Conservation (phyloP, 208 protist genomes). For the Acanthamoeba sp. region DNA sequence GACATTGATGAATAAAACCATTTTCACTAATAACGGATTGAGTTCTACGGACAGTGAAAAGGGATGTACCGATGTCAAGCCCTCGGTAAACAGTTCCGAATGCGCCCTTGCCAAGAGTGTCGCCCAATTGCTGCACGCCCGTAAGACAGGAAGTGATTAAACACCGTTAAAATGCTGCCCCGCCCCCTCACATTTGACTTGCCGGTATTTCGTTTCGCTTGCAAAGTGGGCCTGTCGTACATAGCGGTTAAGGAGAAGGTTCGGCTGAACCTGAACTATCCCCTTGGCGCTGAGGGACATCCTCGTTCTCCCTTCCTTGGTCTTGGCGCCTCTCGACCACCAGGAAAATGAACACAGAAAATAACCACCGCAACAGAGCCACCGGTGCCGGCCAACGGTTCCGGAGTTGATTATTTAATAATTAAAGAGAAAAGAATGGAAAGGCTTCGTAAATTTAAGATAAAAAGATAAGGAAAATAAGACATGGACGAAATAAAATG, state of each 20-base stretch:
- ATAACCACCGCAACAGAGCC: background rate
- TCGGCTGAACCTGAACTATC: constrained; percentile 12
- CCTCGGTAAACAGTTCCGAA: constrained; percentile 48
- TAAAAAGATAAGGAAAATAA: background rate
- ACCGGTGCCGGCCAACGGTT: too few relatives aligned
- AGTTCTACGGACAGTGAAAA: too few relatives aligned
- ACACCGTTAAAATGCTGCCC: background rate
- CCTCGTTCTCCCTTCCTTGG: too few relatives aligned
- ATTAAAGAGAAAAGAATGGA: background rate
- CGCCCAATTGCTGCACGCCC: constrained; percentile 69
- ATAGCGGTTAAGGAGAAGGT: constrained; percentile 21
- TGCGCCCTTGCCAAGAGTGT: constrained; percentile 55
- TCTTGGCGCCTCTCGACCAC: background rate
- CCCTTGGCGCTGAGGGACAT: constrained; percentile 36
- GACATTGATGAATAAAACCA: too few relatives aligned
- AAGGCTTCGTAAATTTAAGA: background rate
- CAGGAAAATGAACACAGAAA: background rate
- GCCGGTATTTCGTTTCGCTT: background rate
- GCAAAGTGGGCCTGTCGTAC: background rate
- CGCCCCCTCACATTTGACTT: background rate
- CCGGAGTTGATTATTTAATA: background rate
- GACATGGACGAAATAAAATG: too few relatives aligned
- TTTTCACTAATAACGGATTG: too few relatives aligned
- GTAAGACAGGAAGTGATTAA: background rate
- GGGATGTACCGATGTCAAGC: constrained; percentile 81